A percentile compares a stretch with the other conserved stretches of the same genome.
phyloP scores from a whole-genome alignment of 345 rosid genomes.

The Raphanus raphanistrum region DNA sequence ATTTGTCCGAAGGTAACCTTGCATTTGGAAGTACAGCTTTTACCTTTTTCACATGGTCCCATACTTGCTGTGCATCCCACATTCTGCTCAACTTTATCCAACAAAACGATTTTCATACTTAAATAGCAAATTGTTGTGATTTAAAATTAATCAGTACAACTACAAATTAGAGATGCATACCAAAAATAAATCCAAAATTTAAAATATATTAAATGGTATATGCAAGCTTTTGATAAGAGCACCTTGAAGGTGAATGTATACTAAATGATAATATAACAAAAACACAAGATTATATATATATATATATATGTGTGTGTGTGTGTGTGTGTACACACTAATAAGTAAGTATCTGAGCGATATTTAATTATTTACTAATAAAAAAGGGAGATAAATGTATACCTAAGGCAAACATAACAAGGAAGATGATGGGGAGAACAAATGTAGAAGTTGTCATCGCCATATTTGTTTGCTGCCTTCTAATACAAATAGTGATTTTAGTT shows the following conservation, averaged over 20 bases:
- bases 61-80: not conserved
- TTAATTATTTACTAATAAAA: not conserved
- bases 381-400: not conserved
- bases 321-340: not conserved
- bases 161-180: not conserved
- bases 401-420: not conserved
- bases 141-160: not conserved
- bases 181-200: not conserved
- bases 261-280: not conserved
- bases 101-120: not conserved
- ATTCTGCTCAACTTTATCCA: not conserved
- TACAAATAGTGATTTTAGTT: not conserved
- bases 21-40: not conserved
- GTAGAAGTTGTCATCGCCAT: not conserved
- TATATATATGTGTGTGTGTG: too few species aligned
- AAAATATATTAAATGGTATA: not conserved
- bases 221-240: not conserved
- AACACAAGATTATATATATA: not conserved
- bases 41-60: not conserved
- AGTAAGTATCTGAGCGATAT: not conserved
- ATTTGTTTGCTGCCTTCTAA: not conserved
- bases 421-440: not conserved
- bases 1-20: not conserved
- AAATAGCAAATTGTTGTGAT: not conserved
- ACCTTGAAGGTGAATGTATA: not conserved